Conservation (phyloP, 805 yeast species). For the Wickerhamomyces canadensis region DNA sequence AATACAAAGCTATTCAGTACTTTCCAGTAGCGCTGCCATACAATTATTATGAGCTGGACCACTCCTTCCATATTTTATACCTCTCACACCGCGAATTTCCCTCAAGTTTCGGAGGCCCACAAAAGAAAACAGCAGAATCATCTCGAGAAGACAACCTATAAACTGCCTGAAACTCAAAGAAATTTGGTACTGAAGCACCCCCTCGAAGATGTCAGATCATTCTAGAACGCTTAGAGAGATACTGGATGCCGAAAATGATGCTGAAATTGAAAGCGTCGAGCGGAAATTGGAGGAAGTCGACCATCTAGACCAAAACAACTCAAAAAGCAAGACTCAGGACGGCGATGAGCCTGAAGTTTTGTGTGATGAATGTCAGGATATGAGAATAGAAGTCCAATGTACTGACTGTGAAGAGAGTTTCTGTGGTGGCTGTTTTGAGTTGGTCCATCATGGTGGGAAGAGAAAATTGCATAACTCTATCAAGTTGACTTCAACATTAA, state of each 20-base stretch:
- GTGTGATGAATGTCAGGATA: constrained; percentile 71
- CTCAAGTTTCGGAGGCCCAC: too few species aligned
- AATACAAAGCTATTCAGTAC: too few species aligned
- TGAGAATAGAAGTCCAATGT: constrained; percentile 62
- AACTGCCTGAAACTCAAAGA: too few species aligned
- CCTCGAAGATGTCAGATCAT: neutral
- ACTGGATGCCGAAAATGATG: constrained; percentile 32
- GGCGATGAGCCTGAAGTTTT: too few species aligned
- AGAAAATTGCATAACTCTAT: constrained; percentile 39
- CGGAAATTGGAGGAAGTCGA: constrained; percentile 10
- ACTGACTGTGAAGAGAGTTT: constrained; percentile 58
- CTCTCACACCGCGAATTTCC: too few species aligned
- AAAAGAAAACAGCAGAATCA: too few species aligned
- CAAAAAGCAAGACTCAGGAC: constrained; percentile 14
- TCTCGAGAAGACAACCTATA: too few species aligned
- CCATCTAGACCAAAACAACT: constrained; percentile 9
- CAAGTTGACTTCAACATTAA: constrained; percentile 21
- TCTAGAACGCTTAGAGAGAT: constrained; percentile 30
- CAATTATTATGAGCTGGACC: too few species aligned
- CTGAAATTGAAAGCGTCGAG: constrained; percentile 26
- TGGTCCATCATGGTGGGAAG: constrained; percentile 66
- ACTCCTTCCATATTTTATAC: too few species aligned
- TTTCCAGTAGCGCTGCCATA: too few species aligned
- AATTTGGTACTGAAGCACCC: too few species aligned
- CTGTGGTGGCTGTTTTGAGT: constrained; percentile 63